Evolutionary conservation across 495 filamentous ascomycete species (phyloP).

Genomic region (Xylaria intraflava): DNA sequence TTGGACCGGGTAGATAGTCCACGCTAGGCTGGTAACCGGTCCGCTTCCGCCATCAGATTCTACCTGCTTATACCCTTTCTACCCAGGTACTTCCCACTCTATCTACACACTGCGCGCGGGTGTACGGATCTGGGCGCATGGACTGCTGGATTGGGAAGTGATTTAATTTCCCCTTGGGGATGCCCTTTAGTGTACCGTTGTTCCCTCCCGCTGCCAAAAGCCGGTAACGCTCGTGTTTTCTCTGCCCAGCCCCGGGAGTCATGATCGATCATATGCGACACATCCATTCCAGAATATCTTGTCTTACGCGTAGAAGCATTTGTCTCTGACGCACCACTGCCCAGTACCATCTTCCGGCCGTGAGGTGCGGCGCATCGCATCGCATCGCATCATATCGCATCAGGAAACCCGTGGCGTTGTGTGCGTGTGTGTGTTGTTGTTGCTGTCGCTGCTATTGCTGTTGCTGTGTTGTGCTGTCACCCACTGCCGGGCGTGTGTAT

Average conservation of each 20-base stretch:
- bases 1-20: neutral
- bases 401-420: no score
- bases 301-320: conserved; percentile 2
- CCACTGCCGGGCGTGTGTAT: neutral
- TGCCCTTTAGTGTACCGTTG: neutral
- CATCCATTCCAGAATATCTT: conserved; percentile 7
- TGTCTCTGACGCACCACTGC: neutral
- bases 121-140: no score
- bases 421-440: no score
- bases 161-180: conserved; percentile 2
- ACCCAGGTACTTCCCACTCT: no score
- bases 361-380: neutral
- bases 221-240: neutral
- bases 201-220: neutral
- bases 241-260: neutral
- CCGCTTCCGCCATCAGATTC: neutral
- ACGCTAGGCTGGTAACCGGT: conserved; percentile 8
- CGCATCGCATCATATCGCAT: conserved; percentile 2
- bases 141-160: neutral
- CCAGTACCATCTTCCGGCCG: neutral
- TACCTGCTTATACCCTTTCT: neutral
- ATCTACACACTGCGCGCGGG: no score
- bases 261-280: conserved; percentile 7
- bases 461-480: no score
- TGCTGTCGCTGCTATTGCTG: no score